These are phyloP conservation scores for Rhizopus arrhizus DNA, from an alignment of 371 early-diverging fungal genomes.

Conservation along the genomic window DNA sequence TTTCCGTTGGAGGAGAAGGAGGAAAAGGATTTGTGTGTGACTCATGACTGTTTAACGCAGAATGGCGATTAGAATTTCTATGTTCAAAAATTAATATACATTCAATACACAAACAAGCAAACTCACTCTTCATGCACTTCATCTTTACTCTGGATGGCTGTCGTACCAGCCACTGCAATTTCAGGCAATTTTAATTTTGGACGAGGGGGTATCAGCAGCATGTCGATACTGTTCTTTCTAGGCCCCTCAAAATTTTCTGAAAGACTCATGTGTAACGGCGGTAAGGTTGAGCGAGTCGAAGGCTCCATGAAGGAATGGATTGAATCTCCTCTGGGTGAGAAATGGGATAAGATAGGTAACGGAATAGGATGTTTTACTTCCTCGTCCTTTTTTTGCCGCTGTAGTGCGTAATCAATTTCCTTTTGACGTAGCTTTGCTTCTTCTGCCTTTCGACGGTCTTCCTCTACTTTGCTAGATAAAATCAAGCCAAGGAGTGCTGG, in stretches of 20 bases:
- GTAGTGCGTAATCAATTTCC: conserved; percentile 44
- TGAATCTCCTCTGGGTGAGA: conserved; percentile 1
- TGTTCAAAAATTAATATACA: not conserved
- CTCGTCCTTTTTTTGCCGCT: conserved; percentile 10
- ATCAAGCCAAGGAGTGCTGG: conserved; percentile 57
- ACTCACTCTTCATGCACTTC: not conserved
- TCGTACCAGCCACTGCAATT: not conserved
- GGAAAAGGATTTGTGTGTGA: conserved; percentile 4
- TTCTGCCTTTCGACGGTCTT: conserved; percentile 56
- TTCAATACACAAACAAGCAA: not conserved
- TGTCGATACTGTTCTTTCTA: conserved; percentile 24
- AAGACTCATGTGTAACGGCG: conserved; percentile 6
- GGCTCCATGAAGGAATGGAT: conserved; percentile 1
- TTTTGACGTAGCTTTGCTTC: conserved; percentile 54
- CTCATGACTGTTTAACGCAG: not conserved
- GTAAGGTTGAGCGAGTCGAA: conserved; percentile 11
- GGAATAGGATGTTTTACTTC: conserved; percentile 1
- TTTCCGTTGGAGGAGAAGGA: conserved; percentile 12
- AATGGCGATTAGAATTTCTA: not conserved
- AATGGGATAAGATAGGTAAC: not conserved
- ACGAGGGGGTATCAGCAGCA: conserved; percentile 14
- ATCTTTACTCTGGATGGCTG: not conserved
- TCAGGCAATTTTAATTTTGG: conserved; percentile 17
- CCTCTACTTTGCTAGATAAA: conserved; percentile 58
- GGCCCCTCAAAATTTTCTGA: not conserved